Conservation (phyloP, 176 grass and related monocot species). For the Rhynchospora pubera region DNA sequence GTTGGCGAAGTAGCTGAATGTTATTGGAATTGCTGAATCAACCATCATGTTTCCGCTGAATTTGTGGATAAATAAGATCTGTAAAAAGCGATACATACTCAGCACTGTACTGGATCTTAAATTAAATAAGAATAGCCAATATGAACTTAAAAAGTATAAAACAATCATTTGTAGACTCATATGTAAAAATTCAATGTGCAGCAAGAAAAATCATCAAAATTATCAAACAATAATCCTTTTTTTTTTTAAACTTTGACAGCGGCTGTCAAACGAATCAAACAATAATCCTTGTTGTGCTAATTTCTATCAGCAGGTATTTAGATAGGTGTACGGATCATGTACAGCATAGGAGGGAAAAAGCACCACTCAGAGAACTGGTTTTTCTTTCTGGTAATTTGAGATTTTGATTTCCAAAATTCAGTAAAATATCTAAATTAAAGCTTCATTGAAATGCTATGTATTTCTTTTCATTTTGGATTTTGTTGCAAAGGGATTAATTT, state of each 20-base stretch:
- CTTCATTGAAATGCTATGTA: background rate
- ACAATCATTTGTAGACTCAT: background rate
- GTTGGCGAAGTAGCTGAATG: conserved; percentile 39
- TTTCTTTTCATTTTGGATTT: background rate
- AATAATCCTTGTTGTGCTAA: background rate
- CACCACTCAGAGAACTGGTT: background rate
- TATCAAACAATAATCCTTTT: no score
- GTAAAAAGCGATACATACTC: background rate
- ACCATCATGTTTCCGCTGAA: conserved; percentile 48
- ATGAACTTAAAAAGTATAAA: background rate
- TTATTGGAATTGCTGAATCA: conserved; percentile 26
- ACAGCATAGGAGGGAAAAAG: background rate
- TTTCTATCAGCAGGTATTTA: background rate
- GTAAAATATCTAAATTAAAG: background rate
- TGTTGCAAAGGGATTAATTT: background rate
- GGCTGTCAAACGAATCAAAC: no score
- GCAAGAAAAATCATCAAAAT: background rate
- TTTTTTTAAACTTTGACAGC: no score
- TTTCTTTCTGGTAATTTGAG: background rate
- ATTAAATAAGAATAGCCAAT: background rate
- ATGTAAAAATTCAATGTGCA: background rate
- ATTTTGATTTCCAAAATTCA: background rate
- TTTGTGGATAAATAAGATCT: conserved; percentile 61
- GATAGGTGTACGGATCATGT: background rate
- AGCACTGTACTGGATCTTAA: background rate